These are phyloP conservation scores for Madurella mycetomatis DNA, from an alignment of 2,329 filamentous ascomycete genomes.

Conservation along the genomic window DNA sequence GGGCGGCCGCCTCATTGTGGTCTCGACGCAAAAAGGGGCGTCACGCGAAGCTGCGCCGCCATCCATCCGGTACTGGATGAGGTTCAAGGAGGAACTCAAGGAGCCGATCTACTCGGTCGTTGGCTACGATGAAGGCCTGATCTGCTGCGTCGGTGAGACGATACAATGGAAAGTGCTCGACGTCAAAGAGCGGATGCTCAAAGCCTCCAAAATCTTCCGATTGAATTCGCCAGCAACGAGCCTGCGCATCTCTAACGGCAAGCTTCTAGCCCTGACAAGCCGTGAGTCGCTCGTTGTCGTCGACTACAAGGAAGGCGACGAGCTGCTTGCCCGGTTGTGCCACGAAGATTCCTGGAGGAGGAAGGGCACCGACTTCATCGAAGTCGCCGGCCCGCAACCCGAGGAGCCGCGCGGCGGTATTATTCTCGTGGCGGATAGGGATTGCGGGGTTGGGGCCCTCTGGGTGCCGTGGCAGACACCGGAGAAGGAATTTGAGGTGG, in stretches of 20 bases:
- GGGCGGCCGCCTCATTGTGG: slow-evolving; percentile 51
- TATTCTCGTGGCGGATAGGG: slow-evolving; percentile 45
- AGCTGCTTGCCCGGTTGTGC: slow-evolving; percentile 35
- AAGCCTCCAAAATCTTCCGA: slow-evolving; percentile 40
- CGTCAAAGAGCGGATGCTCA: slow-evolving; percentile 47
- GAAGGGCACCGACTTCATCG: slow-evolving; percentile 43
- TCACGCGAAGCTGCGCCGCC: slow-evolving; percentile 22
- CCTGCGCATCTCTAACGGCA: slow-evolving; percentile 44
- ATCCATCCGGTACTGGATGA: slow-evolving; percentile 50
- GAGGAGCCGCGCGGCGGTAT: slow-evolving; percentile 35
- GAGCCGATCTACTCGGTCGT: slow-evolving; percentile 54
- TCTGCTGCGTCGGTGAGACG: slow-evolving; percentile 50
- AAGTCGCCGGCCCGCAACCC: slow-evolving; percentile 36
- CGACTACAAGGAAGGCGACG: slow-evolving; percentile 39
- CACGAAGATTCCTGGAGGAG: slow-evolving; percentile 46
- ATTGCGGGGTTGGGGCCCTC: slow-evolving; percentile 44
- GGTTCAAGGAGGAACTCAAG: slow-evolving; percentile 42
- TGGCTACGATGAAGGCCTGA: slow-evolving; percentile 51
- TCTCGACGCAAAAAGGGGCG: slow-evolving; percentile 41
- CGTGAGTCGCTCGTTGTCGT: slow-evolving; percentile 54
- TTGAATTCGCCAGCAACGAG: slow-evolving; percentile 51
- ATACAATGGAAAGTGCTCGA: slow-evolving; percentile 57
- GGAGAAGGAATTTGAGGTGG: slow-evolving; percentile 39
- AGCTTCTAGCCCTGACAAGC: slow-evolving; percentile 48
- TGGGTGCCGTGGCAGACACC: slow-evolving; percentile 45